Percentiles rank a stretch among this genome's conserved stretches.
Conservation (phyloP, 257 asterid species). For the Mitragyna speciosa region DNA sequence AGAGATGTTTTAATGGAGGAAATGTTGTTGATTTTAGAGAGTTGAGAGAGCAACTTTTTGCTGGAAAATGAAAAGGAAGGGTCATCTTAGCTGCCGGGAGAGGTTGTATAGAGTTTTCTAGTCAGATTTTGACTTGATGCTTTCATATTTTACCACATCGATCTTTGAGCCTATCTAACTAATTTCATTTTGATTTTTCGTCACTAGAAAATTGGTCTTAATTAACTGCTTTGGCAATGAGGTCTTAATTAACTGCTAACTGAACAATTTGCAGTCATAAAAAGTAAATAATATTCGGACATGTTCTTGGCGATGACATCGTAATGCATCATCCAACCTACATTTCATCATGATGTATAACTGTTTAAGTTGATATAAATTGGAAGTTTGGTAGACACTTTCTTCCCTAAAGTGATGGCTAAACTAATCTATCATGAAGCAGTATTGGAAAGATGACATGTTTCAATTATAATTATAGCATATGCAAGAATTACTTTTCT, state of each 20-base stretch:
- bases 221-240: no score
- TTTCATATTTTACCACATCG: not conserved
- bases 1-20: not conserved
- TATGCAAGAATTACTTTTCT: no score
- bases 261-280: not conserved
- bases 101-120: not conserved
- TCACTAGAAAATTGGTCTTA: not conserved
- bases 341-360: not conserved
- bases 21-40: not conserved
- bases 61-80: not conserved
- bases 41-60: not conserved
- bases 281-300: not conserved
- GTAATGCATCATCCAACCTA: no score
- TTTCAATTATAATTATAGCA: no score
- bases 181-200: no score
- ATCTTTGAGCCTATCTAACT: not conserved
- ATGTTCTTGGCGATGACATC: not conserved
- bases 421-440: not conserved
- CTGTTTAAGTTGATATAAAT: not conserved
- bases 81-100: not conserved
- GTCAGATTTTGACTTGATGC: not conserved
- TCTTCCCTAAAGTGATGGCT: not conserved
- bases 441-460: no score
- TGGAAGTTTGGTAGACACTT: not conserved
- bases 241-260: not conserved